Conservation (phyloP, 2,329 filamentous ascomycete species). For the Raffaelea deltoideospora region DNA sequence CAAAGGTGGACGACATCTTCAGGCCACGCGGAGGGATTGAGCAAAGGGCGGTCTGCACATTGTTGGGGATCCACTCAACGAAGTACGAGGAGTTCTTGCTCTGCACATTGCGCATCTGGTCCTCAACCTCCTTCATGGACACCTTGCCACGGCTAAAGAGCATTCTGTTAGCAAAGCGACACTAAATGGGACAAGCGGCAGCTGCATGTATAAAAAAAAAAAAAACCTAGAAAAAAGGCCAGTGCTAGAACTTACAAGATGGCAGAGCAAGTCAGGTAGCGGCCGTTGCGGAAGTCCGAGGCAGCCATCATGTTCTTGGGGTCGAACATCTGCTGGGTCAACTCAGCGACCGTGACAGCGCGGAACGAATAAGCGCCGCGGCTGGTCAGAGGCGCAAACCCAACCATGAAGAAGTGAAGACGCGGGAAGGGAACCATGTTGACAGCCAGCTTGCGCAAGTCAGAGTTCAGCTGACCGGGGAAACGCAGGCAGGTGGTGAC, state of each 20-base stretch:
- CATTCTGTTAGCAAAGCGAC: conserved; percentile 16
- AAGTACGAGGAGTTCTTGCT: conserved; percentile 99
- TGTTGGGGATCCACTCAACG: conserved; percentile 99
- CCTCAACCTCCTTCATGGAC: conserved; percentile 99
- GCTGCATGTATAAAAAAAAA: background rate
- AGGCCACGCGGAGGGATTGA: conserved; percentile 94
- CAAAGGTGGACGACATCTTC: conserved; percentile 98
- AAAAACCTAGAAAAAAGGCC: conserved; percentile 10
- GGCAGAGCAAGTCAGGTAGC: conserved; percentile 97
- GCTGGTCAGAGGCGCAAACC: conserved; percentile 95
- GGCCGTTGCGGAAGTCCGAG: conserved; percentile 98
- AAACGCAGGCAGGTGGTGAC: conserved; percentile 98
- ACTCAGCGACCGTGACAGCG: conserved; percentile 89
- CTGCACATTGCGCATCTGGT: conserved; percentile 99
- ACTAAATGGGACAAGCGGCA: too few species aligned
- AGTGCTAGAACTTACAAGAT: conserved; percentile 92
- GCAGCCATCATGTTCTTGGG: conserved; percentile 99
- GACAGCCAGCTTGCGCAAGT: conserved; percentile 97
- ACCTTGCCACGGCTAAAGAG: conserved; percentile 93
- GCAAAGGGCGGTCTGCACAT: conserved; percentile 98
- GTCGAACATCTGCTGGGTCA: conserved; percentile 99
- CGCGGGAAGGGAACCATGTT: conserved; percentile 99
- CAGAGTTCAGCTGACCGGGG: conserved; percentile 99
- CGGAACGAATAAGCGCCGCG: conserved; percentile 80
- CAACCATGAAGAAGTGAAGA: conserved; percentile 99